A percentile compares a stretch with the other conserved stretches of the same genome.
Evolutionary conservation across 2,329 filamentous ascomycete genomes (phyloP).

Genomic region (Colletotrichum aenigma): DNA sequence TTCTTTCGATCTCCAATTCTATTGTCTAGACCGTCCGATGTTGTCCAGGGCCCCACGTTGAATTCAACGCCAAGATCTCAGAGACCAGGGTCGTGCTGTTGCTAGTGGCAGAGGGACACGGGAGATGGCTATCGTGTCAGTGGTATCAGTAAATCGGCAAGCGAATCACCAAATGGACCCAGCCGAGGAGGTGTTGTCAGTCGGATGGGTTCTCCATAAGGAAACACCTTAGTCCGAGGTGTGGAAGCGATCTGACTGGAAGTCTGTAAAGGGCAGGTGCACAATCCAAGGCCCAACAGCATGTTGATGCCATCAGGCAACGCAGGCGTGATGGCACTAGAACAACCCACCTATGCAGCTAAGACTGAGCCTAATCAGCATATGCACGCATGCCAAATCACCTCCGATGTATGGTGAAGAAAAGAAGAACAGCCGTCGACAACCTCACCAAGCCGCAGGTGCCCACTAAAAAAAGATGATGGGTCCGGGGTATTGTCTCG

Average conservation of each 20-base stretch:
- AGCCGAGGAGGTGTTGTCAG: neutral
- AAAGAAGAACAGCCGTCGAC: neutral
- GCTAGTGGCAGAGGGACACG: neutral
- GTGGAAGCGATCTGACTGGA: neutral
- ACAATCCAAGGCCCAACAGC: neutral
- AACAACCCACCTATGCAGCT: neutral
- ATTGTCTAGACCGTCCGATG: neutral
- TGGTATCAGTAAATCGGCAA: neutral
- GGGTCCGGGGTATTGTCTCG: neutral
- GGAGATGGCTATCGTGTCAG: neutral
- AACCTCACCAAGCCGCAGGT: neutral
- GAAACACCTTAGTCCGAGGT: neutral
- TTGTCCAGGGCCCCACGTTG: neutral
- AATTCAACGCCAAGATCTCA: neutral
- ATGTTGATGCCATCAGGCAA: neutral
- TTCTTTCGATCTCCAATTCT: neutral
- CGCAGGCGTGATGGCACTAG: neutral
- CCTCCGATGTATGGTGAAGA: neutral
- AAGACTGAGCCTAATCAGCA: neutral
- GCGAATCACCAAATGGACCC: neutral
- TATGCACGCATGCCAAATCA: neutral
- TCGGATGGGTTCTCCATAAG: neutral
- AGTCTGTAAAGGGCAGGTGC: conserved; percentile 4
- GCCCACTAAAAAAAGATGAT: neutral
- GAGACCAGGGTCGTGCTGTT: neutral